Evolutionary conservation across 1,139 yeast species (phyloP).

Genomic region (Kodamaea sp.): DNA sequence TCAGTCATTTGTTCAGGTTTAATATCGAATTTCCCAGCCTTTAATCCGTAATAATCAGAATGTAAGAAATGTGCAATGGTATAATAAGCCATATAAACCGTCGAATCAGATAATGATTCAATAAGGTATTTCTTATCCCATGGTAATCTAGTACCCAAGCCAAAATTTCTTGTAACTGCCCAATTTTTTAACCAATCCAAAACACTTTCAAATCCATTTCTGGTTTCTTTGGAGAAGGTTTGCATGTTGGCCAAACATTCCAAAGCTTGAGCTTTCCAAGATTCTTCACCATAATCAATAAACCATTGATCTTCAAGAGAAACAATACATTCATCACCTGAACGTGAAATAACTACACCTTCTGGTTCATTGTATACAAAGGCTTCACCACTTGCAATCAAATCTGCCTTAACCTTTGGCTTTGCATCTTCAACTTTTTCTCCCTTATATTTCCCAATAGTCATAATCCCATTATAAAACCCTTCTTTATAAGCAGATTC

Average conservation of each 20-base stretch:
- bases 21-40: constrained; percentile 68
- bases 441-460: constrained; percentile 79
- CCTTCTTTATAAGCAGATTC: constrained; percentile 96
- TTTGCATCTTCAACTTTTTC: constrained; percentile 90
- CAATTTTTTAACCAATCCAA: constrained; percentile 96
- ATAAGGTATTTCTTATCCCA: constrained; percentile 96
- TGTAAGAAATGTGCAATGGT: constrained; percentile 88
- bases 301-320: constrained; percentile 99
- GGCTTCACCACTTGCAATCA: constrained; percentile 74
- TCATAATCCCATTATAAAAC: constrained; percentile 83
- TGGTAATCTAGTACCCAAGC: constrained; percentile 92
- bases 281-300: constrained; percentile 93
- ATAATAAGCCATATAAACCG: constrained; percentile 93
- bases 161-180: constrained; percentile 97
- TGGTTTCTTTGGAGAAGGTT: constrained; percentile 78
- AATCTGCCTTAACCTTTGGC: constrained; percentile 77
- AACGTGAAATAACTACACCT: constrained; percentile 81
- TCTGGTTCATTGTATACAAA: constrained; percentile 95
- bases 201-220: constrained; percentile 91
- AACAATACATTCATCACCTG: constrained; percentile 96
- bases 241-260: constrained; percentile 78
- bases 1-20: constrained; percentile 85
- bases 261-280: constrained; percentile 83
- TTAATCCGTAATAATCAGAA: constrained; percentile 79
- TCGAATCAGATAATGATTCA: constrained; percentile 94